Conservation (phyloP, 1,139 yeast species). For the Pichia sp. region DNA sequence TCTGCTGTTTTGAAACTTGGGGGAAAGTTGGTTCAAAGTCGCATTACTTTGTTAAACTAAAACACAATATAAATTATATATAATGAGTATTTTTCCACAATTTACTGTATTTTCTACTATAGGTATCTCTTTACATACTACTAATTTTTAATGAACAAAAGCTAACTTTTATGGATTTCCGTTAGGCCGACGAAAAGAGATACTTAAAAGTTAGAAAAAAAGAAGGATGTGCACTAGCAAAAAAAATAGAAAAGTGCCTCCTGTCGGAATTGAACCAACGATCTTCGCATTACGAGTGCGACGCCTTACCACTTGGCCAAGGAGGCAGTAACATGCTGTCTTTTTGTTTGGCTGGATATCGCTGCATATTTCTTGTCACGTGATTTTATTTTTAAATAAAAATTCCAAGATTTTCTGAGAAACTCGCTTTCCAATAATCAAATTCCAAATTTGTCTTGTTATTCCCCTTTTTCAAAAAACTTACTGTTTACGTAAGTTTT, state of each 20-base stretch:
- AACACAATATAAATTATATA: neutral
- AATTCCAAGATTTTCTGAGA: no score
- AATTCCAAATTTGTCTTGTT: no score
- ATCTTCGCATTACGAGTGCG: constrained; percentile 95
- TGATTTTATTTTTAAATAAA: neutral
- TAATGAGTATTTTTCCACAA: neutral
- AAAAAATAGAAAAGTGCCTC: constrained; percentile 46
- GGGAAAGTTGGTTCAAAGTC: neutral
- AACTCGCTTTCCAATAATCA: no score
- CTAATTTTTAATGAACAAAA: neutral
- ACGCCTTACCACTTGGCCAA: constrained; percentile 96
- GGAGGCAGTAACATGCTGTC: constrained; percentile 47
- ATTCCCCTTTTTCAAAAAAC: no score
- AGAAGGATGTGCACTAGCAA: no score
- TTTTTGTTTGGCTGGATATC: no score
- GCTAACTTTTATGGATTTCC: no score
- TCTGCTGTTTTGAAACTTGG: constrained; percentile 2
- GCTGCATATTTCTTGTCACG: no score
- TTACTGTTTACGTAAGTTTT: no score
- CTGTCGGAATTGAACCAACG: constrained; percentile 94
- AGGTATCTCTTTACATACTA: neutral
- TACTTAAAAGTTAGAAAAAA: constrained; percentile 11
- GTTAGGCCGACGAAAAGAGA: no score
- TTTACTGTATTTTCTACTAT: neutral
- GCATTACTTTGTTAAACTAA: neutral